A percentile compares a stretch with the other conserved stretches of the same genome.
Evolutionary conservation across 176 grass and related monocot species (phyloP).

Genomic region (Carex littledalei): DNA sequence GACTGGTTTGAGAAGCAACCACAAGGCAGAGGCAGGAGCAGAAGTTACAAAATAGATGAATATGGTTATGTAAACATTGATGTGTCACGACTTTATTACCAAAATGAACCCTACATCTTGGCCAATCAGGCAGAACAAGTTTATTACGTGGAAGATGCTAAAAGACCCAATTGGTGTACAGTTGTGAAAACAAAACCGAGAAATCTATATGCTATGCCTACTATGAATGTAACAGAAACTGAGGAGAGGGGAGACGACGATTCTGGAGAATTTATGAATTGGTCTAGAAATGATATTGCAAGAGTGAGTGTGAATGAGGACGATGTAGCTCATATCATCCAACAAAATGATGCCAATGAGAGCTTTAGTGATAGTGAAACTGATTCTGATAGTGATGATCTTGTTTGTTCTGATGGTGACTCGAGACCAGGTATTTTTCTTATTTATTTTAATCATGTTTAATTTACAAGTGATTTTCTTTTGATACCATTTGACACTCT

Average conservation of each 20-base stretch:
- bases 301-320: too few relatives aligned
- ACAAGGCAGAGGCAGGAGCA: not conserved
- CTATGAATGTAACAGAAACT: not conserved
- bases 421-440: too few relatives aligned
- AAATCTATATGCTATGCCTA: not conserved
- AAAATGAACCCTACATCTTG: not conserved
- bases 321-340: too few relatives aligned
- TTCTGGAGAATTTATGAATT: too few relatives aligned
- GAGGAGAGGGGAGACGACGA: not conserved
- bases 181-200: not conserved
- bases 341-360: too few relatives aligned
- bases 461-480: too few relatives aligned
- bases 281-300: too few relatives aligned
- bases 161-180: not conserved
- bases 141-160: not conserved
- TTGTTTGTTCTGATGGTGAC: too few relatives aligned
- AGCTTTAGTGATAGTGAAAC: too few relatives aligned
- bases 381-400: too few relatives aligned
- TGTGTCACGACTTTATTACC: not conserved
- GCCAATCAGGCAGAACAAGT: not conserved
- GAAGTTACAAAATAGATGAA: not conserved
- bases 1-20: not conserved
- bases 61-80: not conserved
- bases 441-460: too few relatives aligned
- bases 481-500: too few relatives aligned